phyloP scores from a whole-genome alignment of 257 asterid genomes.

The Lycium barbarum region DNA sequence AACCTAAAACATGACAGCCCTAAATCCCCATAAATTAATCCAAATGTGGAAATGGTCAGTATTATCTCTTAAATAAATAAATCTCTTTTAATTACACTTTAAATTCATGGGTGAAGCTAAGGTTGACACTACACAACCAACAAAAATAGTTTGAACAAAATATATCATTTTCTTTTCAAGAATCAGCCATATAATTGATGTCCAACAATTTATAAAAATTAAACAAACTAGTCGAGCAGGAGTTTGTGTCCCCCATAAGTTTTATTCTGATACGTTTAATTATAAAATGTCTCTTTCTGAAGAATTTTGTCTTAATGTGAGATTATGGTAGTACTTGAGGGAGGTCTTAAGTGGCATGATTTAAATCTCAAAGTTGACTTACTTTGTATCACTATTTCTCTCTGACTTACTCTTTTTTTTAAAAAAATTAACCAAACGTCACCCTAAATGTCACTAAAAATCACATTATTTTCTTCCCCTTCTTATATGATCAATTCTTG shows the following conservation, averaged over 20 bases:
- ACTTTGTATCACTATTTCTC: background rate
- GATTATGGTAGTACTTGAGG: conserved; percentile 57
- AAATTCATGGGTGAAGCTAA: conserved; percentile 32
- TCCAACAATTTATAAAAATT: background rate
- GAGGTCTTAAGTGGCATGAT: conserved; percentile 63
- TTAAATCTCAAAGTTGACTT: conserved; percentile 65
- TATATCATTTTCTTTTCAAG: background rate
- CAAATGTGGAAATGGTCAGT: conserved; percentile 24
- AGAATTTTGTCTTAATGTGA: conserved; percentile 45
- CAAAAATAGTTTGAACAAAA: background rate
- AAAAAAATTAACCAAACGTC: background rate
- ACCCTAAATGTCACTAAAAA: background rate
- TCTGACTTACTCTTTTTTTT: background rate
- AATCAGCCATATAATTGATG: background rate
- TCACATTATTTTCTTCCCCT: background rate
- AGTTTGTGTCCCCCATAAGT: background rate
- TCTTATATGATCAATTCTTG: conserved; percentile 1
- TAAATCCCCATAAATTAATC: background rate
- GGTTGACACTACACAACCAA: conserved; percentile 26
- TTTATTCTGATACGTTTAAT: background rate
- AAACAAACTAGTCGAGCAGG: background rate
- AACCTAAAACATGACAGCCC: background rate
- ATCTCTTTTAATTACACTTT: background rate
- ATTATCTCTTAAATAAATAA: background rate
- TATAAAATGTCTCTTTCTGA: background rate